Conservation (phyloP, 2,329 filamentous ascomycete species). For the Chaetothyriales sp. region DNA sequence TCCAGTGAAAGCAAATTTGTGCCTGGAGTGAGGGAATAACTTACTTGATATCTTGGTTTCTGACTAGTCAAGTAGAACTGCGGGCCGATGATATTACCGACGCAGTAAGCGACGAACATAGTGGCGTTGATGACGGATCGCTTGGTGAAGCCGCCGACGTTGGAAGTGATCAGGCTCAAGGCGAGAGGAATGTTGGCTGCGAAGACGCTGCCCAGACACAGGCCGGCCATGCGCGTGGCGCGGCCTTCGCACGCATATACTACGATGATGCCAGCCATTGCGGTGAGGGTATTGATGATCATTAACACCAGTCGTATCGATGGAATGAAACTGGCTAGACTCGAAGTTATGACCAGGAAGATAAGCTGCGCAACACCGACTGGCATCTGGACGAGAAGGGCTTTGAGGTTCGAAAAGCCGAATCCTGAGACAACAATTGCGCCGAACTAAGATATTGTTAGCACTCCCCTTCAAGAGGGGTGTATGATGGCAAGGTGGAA, state of each 20-base stretch:
- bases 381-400: slow-evolving; percentile 27
- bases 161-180: slow-evolving; percentile 36
- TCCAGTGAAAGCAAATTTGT: not conserved
- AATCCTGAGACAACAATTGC: slow-evolving; percentile 27
- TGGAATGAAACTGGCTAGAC: slow-evolving; percentile 19
- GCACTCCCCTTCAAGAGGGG: slow-evolving; percentile 10
- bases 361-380: slow-evolving; percentile 23
- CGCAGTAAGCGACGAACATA: slow-evolving; percentile 41
- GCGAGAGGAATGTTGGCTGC: slow-evolving; percentile 26
- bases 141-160: slow-evolving; percentile 43
- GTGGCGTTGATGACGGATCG: slow-evolving; percentile 40
- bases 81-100: slow-evolving; percentile 42
- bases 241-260: slow-evolving; percentile 22
- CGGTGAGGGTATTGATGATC: slow-evolving; percentile 21
- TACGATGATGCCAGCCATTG: slow-evolving; percentile 24
- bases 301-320: slow-evolving; percentile 23
- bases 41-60: slow-evolving; percentile 33
- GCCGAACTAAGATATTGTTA: slow-evolving; percentile 14
- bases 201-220: slow-evolving; percentile 23
- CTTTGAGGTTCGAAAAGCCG: slow-evolving; percentile 24
- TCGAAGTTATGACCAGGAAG: slow-evolving; percentile 22
- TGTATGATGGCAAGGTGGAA: slow-evolving; percentile 10
- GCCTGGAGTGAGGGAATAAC: not conserved
- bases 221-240: slow-evolving; percentile 21
- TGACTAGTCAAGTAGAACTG: slow-evolving; percentile 39